Percentiles rank a stretch among this genome's conserved stretches.
phyloP scores from a whole-genome alignment of 2,329 filamentous ascomycete species.

The Aureobasidium namibiae region DNA sequence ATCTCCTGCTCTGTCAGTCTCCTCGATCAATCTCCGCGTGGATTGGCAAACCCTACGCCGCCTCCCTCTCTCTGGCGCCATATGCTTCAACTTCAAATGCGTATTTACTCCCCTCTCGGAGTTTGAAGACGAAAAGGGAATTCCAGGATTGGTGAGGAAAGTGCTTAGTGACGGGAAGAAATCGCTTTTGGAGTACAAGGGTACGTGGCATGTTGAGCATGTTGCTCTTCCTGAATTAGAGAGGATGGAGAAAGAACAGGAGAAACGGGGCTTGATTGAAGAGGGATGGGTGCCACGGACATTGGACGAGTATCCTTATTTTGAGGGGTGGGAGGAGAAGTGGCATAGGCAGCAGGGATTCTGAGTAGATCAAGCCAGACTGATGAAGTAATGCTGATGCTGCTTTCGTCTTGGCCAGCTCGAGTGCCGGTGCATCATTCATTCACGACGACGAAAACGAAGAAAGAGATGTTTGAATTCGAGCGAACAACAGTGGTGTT shows the following conservation, averaged over 20 bases:
- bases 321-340: conserved; percentile 66
- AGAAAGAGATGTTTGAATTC: background rate
- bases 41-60: conserved; percentile 84
- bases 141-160: conserved; percentile 56
- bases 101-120: conserved; percentile 67
- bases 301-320: conserved; percentile 67
- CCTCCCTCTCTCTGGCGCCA: conserved; percentile 63
- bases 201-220: conserved; percentile 71
- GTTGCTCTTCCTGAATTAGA: conserved; percentile 58
- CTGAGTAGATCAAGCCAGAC: too few species aligned
- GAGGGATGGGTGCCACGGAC: conserved; percentile 60
- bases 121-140: conserved; percentile 61
- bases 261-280: conserved; percentile 51
- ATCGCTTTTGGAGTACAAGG: conserved; percentile 69
- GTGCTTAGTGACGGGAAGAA: conserved; percentile 64
- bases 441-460: background rate
- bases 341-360: conserved; percentile 38
- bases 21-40: conserved; percentile 55
- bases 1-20: conserved; percentile 43
- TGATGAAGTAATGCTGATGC: too few species aligned
- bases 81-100: conserved; percentile 86
- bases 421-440: too few species aligned
- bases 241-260: conserved; percentile 58
- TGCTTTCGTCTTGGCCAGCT: too few species aligned
- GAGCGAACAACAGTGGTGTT: background rate